Percentiles rank a stretch among this genome's conserved stretches.
Evolutionary conservation across 768 basidiomycete species (phyloP).

Genomic region (Amanita inopinata): DNA sequence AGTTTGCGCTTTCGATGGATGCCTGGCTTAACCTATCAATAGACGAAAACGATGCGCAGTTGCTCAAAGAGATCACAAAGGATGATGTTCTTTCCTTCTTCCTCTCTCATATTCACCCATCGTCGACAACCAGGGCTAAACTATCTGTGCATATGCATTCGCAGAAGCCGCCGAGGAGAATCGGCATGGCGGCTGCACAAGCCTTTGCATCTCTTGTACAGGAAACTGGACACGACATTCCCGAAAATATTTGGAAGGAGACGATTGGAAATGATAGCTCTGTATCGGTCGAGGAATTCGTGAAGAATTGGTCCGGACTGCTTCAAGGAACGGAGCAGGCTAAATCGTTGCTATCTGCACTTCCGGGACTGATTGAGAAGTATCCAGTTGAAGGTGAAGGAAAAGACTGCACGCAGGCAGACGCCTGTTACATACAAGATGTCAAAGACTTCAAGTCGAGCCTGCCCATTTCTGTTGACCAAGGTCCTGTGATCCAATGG

Average conservation of each 20-base stretch:
- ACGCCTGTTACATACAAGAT: conserved; percentile 58
- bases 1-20: neutral
- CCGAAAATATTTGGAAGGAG: conserved; percentile 41
- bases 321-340: conserved; percentile 31
- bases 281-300: conserved; percentile 43
- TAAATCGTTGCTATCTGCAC: conserved; percentile 36
- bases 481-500: conserved; percentile 67
- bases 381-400: conserved; percentile 48
- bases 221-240: conserved; percentile 36
- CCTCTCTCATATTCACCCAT: conserved; percentile 57
- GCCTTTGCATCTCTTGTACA: conserved; percentile 50
- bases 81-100: conserved; percentile 68
- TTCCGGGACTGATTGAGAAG: conserved; percentile 48
- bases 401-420: conserved; percentile 31
- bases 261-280: conserved; percentile 49
- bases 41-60: conserved; percentile 69
- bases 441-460: conserved; percentile 53
- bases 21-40: conserved; percentile 10
- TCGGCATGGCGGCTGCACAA: conserved; percentile 54
- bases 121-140: conserved; percentile 64
- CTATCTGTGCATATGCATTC: conserved; percentile 77
- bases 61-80: conserved; percentile 59
- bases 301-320: conserved; percentile 50
- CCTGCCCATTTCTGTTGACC: conserved; percentile 42
- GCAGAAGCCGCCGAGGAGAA: conserved; percentile 49